Base-by-base conservation (phyloP, 2,329 filamentous ascomycete species). In the Fusarium sp. region DNA sequence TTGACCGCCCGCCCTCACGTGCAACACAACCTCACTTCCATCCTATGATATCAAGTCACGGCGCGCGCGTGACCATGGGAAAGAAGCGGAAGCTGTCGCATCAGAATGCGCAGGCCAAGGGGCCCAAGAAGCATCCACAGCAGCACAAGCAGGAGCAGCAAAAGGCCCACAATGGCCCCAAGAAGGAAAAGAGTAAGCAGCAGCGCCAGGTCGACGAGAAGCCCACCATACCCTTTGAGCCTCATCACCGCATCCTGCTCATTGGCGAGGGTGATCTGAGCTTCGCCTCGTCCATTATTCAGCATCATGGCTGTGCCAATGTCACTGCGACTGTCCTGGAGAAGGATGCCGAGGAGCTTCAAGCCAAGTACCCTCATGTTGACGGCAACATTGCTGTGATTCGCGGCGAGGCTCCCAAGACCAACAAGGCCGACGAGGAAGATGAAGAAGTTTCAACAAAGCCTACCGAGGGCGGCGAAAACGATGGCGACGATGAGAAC, bases 251-350 rank as follows among this genome's bases (percentile, higher is more conserved):
- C 77, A 94, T 96, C 72, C 90, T 97, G 8, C 89, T 96, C 4
- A 84, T 96, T 61, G 94, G 94, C 78, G 94, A 97, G 80, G 94
- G 91, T 74, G 94, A 97, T 82, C 90, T 97, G 79, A 95, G 92
- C 81, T 96, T 95, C 81, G 89, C 93, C 14, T 88, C 88, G 32
- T 92, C 90, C 2, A 87, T 96, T 3, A 86, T 92, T 62, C 82
- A 87, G 63, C 87, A 92, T 78, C 92, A 95, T 83, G 87, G 86
- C 74, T 94, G 91, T 84, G 87, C 85, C 69, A 86, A 91, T 78
- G 82, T 96, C 7, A 92, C 90, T 0, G 93, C 92, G 41, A 95
- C 93, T 3, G 91, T 92, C 18, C 88, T 90, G 76, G 94, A 95
- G 81, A 85, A 85, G 78, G 82, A 84, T 67, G 80, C 85, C 35